Conservation (phyloP, 164 flowering plant species). For the Dillenia suffruticosa region DNA sequence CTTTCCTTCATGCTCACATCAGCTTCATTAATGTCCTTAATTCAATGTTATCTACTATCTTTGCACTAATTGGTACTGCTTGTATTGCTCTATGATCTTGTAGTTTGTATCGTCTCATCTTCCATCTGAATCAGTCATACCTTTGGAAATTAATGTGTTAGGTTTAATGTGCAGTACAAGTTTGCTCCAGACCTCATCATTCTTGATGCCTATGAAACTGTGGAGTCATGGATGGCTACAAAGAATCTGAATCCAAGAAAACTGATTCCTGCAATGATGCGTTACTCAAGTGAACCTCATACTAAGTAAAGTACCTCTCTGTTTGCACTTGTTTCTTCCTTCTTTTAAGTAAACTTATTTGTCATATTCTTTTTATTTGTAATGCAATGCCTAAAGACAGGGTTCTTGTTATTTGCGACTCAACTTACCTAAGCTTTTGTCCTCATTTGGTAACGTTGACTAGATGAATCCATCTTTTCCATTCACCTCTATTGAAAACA, state of each 20-base stretch:
- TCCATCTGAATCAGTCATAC: not conserved
- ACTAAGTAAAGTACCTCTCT: conserved; percentile 61
- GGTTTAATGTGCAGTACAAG: conserved; percentile 72
- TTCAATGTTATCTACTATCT: too few relatives aligned
- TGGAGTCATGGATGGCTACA: conserved; percentile 91
- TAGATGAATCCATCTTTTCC: too few relatives aligned
- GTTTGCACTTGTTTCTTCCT: conserved; percentile 4
- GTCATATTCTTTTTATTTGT: not conserved
- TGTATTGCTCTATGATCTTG: too few relatives aligned
- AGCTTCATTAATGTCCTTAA: too few relatives aligned
- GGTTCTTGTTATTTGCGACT: too few relatives aligned
- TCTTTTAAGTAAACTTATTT: not conserved
- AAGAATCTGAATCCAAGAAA: conserved; percentile 85
- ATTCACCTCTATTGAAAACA: too few relatives aligned
- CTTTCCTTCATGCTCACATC: too few relatives aligned
- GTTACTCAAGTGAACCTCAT: conserved; percentile 98
- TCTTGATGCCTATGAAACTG: conserved; percentile 99
- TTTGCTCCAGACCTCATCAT: conserved; percentile 96
- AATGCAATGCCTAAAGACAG: too few relatives aligned
- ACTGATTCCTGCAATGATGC: conserved; percentile 99
- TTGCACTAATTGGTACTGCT: too few relatives aligned
- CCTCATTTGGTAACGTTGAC: too few relatives aligned
- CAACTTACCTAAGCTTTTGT: too few relatives aligned
- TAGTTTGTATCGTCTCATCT: too few relatives aligned
- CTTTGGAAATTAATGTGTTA: not conserved